Base-by-base conservation (phyloP, 2,329 filamentous ascomycete species). In the Cytospora piceae region DNA sequence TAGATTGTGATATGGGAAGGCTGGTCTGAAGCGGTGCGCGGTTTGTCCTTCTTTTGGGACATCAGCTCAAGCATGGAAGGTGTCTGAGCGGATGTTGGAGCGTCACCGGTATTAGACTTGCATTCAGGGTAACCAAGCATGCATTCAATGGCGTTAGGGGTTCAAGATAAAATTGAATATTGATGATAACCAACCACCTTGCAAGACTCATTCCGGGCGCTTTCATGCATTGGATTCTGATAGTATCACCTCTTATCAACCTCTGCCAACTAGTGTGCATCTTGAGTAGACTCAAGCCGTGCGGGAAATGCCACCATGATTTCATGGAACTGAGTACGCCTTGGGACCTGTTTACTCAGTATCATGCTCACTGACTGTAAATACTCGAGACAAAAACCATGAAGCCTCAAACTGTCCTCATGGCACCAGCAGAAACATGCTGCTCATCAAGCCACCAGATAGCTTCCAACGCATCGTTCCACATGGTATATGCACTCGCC, bases 141-240 rank as follows among this genome's bases (percentile, higher is more conserved):
- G 46, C 46, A 49, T 49, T 49, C 9, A 24, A 49, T 12, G 46
- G 46, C n/a, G 46, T 49, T 49, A 49, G n/a, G 46, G n/a, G 46
- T 49, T 8, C 46, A 22, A 49, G 9, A 24, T 2, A 49, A 49
- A 49, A n/a, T 49, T 20, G 11, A 49, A 22, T 5, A n/a, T 24
- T 24, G 11, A 5, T 22, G n/a, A 49, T 49, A 2, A 49, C n/a
- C 34, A 2, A 49, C n/a, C 34, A 37, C 34, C 11, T 2, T 37
- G 12, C 9, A 49, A 49, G 22, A 9, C 2, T 49, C 12, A 24
- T 22, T 9, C 4, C 20, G n/a, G 4, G n/a, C 12, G n/a, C 46
- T 22, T 24, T 49, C 22, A 24, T 22, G 46, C n/a, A 7, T 49
- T 49, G 46, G 12, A 12, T 49, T 49, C 46, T 22, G 46, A 5